Conservation (phyloP, 768 basidiomycete species). For the Hortiboletus campestris region DNA sequence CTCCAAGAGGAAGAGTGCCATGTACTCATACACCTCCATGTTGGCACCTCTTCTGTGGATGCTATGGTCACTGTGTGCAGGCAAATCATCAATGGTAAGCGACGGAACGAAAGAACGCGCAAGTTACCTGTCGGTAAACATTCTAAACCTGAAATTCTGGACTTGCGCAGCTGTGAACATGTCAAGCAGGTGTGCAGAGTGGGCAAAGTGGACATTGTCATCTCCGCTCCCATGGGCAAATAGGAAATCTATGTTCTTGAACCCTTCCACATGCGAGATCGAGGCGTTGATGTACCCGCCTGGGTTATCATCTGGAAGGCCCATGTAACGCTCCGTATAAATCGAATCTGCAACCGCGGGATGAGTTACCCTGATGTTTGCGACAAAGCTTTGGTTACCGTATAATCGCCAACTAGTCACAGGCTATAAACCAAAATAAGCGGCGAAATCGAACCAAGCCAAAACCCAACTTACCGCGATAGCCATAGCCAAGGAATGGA, state of each 20-base stretch:
- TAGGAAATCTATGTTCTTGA: constrained; percentile 74
- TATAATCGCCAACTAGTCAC: constrained; percentile 87
- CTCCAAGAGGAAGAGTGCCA: constrained; percentile 81
- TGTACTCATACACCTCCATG: constrained; percentile 82
- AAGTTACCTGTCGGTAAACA: constrained; percentile 93
- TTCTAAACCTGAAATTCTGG: constrained; percentile 78
- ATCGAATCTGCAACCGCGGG: constrained; percentile 66
- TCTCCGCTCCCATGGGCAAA: constrained; percentile 94
- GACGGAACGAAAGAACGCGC: background rate
- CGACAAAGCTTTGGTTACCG: constrained; percentile 41
- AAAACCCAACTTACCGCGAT: constrained; percentile 63
- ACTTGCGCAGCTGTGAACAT: constrained; percentile 83
- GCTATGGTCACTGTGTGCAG: constrained; percentile 64
- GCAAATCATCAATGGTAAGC: constrained; percentile 7
- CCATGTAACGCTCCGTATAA: constrained; percentile 98
- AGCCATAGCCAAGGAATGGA: constrained; percentile 89
- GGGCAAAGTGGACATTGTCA: constrained; percentile 94
- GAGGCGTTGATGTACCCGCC: constrained; percentile 90
- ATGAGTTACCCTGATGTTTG: background rate
- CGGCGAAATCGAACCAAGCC: background rate
- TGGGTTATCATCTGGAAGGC: constrained; percentile 71
- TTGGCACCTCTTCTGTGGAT: constrained; percentile 75
- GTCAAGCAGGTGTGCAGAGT: constrained; percentile 88
- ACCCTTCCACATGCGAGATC: constrained; percentile 85
- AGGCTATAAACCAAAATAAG: constrained; percentile 46